A percentile compares a stretch with the other conserved stretches of the same genome.
These are phyloP conservation scores for Przewalskia tangutica DNA, from an alignment of 257 asterid genomes.

Conservation along the genomic window DNA sequence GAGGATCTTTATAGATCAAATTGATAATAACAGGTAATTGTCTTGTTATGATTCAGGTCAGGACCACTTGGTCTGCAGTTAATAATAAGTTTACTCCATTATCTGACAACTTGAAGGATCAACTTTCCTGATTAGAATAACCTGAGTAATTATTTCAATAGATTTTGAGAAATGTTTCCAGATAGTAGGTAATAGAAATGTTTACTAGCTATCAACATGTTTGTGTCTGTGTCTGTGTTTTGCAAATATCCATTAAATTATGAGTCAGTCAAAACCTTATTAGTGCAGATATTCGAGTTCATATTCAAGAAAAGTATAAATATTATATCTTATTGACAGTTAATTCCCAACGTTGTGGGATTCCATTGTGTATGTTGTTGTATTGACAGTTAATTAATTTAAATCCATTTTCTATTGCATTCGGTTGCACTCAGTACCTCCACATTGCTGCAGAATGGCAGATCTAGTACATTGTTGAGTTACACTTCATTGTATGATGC, in stretches of 20 bases:
- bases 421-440: background rate
- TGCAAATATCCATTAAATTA: background rate
- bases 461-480: no score
- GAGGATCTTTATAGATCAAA: background rate
- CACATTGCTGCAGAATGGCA: no score
- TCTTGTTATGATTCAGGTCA: no score
- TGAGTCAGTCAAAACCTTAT: background rate
- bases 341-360: no score
- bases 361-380: no score
- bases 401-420: background rate
- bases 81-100: background rate
- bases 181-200: no score
- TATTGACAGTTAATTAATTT: background rate
- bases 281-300: background rate
- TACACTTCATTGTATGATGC: no score
- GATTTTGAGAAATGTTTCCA: background rate
- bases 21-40: background rate
- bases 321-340: background rate
- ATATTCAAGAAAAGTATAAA: background rate
- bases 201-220: background rate
- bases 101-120: background rate
- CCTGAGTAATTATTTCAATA: background rate
- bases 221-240: background rate
- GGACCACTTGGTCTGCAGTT: no score
- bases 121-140: background rate